Conservation (phyloP, 441 rosid species). For the Metrosideros polymorpha region DNA sequence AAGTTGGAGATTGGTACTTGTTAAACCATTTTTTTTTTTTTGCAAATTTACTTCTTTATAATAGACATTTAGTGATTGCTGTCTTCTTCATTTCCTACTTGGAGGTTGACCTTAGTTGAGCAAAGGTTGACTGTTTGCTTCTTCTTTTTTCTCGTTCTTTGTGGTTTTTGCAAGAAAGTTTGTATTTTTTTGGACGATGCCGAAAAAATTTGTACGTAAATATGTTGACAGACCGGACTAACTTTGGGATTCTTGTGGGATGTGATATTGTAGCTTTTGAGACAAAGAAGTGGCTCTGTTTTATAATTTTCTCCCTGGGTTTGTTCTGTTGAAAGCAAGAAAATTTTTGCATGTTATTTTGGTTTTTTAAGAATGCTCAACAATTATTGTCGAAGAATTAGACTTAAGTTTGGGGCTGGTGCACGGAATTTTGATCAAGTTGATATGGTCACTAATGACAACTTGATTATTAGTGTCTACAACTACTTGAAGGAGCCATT, state of each 20-base stretch:
- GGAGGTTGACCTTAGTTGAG: background rate
- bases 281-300: background rate
- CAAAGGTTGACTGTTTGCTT: background rate
- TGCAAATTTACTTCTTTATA: background rate
- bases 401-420: slow-evolving; percentile 6
- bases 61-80: background rate
- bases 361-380: background rate
- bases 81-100: background rate
- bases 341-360: background rate
- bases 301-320: background rate
- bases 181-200: background rate
- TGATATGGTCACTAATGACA: slow-evolving; percentile 49
- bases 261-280: background rate
- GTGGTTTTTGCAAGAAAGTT: background rate
- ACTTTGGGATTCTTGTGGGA: background rate
- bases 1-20: background rate
- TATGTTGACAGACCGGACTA: background rate
- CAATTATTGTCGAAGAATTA: background rate
- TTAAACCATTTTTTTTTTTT: background rate
- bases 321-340: background rate
- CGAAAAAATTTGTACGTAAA: background rate
- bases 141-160: background rate
- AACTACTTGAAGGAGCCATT: slow-evolving; percentile 36
- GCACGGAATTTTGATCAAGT: slow-evolving; percentile 58
- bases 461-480: slow-evolving; percentile 39